phyloP scores from a whole-genome alignment of 1,284 basidiomycete species.

The Tausonia pullulans region DNA sequence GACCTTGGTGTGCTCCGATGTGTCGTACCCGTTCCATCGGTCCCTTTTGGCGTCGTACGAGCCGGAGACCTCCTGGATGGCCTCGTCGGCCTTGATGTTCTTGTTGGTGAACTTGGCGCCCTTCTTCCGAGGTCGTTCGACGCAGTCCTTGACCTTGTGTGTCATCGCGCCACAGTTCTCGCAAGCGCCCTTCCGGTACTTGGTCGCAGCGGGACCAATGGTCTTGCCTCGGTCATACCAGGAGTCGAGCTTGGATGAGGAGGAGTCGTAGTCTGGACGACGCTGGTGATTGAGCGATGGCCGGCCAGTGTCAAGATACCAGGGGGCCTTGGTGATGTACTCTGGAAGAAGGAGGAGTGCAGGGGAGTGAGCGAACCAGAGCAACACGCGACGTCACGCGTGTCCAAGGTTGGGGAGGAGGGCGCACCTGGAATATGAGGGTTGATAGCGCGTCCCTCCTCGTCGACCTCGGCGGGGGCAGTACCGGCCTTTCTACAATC shows the following conservation, averaged over 20 bases:
- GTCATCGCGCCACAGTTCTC: constrained; percentile 97
- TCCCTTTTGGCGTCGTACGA: constrained; percentile 95
- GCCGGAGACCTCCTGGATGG: constrained; percentile 63
- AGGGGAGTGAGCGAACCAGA: background rate
- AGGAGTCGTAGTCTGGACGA: constrained; percentile 55
- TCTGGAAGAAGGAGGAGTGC: constrained; percentile 39
- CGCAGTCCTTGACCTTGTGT: constrained; percentile 81
- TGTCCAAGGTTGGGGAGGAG: too few relatives aligned
- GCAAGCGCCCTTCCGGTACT: constrained; percentile 94
- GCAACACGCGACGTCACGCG: background rate
- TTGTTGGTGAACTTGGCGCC: constrained; percentile 89
- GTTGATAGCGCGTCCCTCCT: constrained; percentile 90
- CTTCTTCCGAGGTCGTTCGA: constrained; percentile 90
- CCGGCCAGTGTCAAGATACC: constrained; percentile 89
- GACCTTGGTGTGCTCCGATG: constrained; percentile 68
- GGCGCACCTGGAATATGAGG: constrained; percentile 89
- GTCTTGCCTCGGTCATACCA: constrained; percentile 89
- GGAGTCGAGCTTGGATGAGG: constrained; percentile 61
- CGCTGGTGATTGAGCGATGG: constrained; percentile 91
- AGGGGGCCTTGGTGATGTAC: constrained; percentile 91
- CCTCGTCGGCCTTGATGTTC: constrained; percentile 83
- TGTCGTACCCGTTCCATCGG: constrained; percentile 97
- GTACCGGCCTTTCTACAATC: constrained; percentile 74
- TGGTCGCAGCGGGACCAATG: constrained; percentile 80
- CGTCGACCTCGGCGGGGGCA: constrained; percentile 85